phyloP scores from a whole-genome alignment of 345 rosid species.

The Erucastrum elatum region DNA sequence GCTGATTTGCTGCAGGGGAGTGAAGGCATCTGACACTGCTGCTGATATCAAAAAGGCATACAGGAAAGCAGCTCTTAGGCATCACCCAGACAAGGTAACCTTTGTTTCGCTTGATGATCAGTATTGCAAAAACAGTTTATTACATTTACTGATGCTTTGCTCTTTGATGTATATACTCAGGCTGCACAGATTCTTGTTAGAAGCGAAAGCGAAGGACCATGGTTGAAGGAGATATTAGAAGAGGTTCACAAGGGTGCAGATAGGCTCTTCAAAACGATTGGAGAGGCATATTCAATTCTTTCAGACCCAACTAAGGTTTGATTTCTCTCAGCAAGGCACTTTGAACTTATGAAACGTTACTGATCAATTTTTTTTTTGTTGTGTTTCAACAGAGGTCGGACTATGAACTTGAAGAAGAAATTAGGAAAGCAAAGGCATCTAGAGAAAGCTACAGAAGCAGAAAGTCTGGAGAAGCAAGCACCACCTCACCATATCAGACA shows the following conservation, averaged over 20 bases:
- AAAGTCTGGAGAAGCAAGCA: conserved; percentile 41
- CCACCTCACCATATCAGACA: conserved; percentile 39
- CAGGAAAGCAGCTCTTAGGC: conserved; percentile 90
- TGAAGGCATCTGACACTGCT: conserved; percentile 60
- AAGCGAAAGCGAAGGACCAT: conserved; percentile 74
- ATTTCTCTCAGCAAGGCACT: neutral
- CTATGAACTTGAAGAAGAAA: conserved; percentile 83
- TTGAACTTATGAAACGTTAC: too few relatives aligned
- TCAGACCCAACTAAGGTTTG: conserved; percentile 83
- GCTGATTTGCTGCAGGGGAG: conserved; percentile 67
- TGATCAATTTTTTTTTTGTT: too few relatives aligned
- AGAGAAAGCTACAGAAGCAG: conserved; percentile 48
- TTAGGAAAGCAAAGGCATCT: conserved; percentile 54
- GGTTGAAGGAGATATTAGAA: conserved; percentile 74
- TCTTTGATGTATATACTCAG: conserved; percentile 43
- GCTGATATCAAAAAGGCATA: conserved; percentile 92
- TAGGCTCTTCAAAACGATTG: conserved; percentile 89
- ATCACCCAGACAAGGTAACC: conserved; percentile 95
- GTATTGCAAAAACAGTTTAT: neutral
- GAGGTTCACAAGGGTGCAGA: conserved; percentile 89
- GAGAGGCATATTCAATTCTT: conserved; percentile 93
- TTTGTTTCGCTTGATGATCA: neutral
- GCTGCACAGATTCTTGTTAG: conserved; percentile 81
- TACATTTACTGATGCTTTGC: conserved; percentile 14
- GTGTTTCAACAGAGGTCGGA: conserved; percentile 58